Evolutionary conservation across 768 basidiomycete species (phyloP).

Genomic region (Russula abietina): DNA sequence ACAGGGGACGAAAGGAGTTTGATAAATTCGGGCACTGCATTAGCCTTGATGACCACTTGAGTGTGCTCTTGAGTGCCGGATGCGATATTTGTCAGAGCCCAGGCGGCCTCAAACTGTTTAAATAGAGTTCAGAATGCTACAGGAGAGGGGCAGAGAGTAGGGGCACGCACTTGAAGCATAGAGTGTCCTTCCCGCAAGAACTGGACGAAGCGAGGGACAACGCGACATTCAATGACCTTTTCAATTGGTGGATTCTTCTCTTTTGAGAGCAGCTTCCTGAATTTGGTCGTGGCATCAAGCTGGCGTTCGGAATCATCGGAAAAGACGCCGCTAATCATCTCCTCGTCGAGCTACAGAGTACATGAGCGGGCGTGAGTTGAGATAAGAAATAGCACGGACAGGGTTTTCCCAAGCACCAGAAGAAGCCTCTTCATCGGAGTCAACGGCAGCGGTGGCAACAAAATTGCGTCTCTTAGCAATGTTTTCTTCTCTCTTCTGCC

Average conservation of each 20-base stretch:
- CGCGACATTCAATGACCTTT: slow-evolving; percentile 94
- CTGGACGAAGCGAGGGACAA: slow-evolving; percentile 95
- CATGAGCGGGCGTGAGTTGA: slow-evolving; percentile 13
- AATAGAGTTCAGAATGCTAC: slow-evolving; percentile 9
- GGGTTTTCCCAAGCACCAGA: slow-evolving; percentile 69
- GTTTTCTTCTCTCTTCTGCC: slow-evolving; percentile 97
- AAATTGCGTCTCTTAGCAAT: slow-evolving; percentile 97
- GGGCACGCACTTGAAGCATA: slow-evolving; percentile 71
- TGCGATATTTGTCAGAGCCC: slow-evolving; percentile 97
- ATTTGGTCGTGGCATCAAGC: slow-evolving; percentile 95
- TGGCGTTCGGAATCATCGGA: slow-evolving; percentile 88
- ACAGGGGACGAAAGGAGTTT: slow-evolving; percentile 91
- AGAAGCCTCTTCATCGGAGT: slow-evolving; percentile 89
- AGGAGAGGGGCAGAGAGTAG: neutral
- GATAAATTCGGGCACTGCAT: slow-evolving; percentile 96
- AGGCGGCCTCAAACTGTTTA: slow-evolving; percentile 87
- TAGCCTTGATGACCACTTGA: slow-evolving; percentile 91
- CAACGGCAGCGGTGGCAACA: slow-evolving; percentile 61
- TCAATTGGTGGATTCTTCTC: slow-evolving; percentile 99
- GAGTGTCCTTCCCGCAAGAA: slow-evolving; percentile 77
- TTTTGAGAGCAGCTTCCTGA: slow-evolving; percentile 97
- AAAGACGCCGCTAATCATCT: slow-evolving; percentile 92
- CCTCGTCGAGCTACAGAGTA: slow-evolving; percentile 61
- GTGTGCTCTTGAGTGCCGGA: slow-evolving; percentile 98
- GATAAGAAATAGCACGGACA: slow-evolving; percentile 40